Evolutionary conservation across 495 filamentous ascomycete species (phyloP).

Genomic region (Neurospora africana): DNA sequence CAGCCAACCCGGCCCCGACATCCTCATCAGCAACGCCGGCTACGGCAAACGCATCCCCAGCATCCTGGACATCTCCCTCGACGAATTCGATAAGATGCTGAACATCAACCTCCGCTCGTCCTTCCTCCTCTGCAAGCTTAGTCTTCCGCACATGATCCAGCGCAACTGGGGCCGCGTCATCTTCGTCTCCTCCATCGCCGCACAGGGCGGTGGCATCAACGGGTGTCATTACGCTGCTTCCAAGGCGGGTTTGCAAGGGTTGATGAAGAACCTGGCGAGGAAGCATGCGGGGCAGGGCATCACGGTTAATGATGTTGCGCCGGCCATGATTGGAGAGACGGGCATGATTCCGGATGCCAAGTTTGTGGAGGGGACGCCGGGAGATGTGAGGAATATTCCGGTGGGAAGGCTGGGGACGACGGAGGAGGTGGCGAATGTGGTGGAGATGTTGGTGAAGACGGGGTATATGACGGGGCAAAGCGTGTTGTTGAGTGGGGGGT

Average conservation of each 20-base stretch:
- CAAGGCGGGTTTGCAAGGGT: conserved; percentile 50
- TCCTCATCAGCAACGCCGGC: conserved; percentile 44
- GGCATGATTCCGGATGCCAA: conserved; percentile 53
- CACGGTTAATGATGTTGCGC: conserved; percentile 66
- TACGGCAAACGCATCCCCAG: conserved; percentile 24
- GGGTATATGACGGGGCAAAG: conserved; percentile 62
- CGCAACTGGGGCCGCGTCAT: conserved; percentile 57
- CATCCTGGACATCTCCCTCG: conserved; percentile 30
- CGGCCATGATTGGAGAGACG: conserved; percentile 63
- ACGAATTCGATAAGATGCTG: conserved; percentile 59
- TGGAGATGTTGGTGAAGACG: conserved; percentile 55
- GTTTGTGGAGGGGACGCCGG: conserved; percentile 35
- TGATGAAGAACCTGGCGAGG: conserved; percentile 57
- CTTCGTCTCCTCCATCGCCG: conserved; percentile 60
- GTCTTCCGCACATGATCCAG: conserved; percentile 52
- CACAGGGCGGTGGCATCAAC: conserved; percentile 55
- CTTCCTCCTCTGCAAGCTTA: conserved; percentile 55
- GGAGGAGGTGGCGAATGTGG: conserved; percentile 56
- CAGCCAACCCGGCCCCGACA: conserved; percentile 45
- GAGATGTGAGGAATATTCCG: conserved; percentile 44
- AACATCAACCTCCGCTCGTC: conserved; percentile 55
- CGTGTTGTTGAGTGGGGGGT: conserved; percentile 46
- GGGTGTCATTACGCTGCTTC: conserved; percentile 61
- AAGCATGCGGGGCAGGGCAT: conserved; percentile 53
- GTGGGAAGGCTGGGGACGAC: conserved; percentile 53